Evolutionary conservation across 2,329 filamentous ascomycete species (phyloP), one percentile per base, ranked within the genome.

Genomic region (Diaporthe destruens): DNA sequence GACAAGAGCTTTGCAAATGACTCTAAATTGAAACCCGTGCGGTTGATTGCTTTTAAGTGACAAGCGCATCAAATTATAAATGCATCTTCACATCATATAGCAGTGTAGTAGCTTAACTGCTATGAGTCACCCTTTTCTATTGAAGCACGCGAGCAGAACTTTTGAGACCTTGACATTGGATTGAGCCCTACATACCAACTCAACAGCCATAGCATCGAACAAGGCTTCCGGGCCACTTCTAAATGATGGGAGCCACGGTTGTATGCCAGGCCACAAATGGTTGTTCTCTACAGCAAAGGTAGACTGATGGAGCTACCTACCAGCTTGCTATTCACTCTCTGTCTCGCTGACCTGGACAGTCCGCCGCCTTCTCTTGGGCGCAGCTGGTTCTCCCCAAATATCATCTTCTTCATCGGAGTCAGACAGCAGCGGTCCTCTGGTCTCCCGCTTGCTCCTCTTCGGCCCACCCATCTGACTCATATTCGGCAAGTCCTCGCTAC

Each of bases 351-450:
- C 72, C 18, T 72, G 29, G 47, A 72, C 54, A n/a, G 67, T 36
- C 12, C 56, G 71, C 51, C 67, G 71, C n/a, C 70, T 73, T 47
- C 67, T 76, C 71, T 76, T 78, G 23, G 65, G 68, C 66, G 75
- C 69, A 36, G 73, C 70, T 65, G 73, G 76, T 39, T 51, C 44
- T 47, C 75, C 73, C 69, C 70, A 73, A 18, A 76, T 54, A 16
- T 75, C 73, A n/a, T 51, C 56, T 2, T 67, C 63, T 4, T 68
- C 54, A 6, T 73, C 71, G 39, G 59, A 71, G 12, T 70, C 75
- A 12, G 73, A 68, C 44, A 47, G 23, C 14, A 36, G 32, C 12
- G 16, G 4, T 34, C 34, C 9, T 16, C 56, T 55, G 36, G n/a
- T 49, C 29, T 54, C 61, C 11, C n/a, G 29, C n/a, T 29, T 32